Base-by-base conservation (phyloP, 768 basidiomycete species). In the Erythrobasidium yunnanense region DNA sequence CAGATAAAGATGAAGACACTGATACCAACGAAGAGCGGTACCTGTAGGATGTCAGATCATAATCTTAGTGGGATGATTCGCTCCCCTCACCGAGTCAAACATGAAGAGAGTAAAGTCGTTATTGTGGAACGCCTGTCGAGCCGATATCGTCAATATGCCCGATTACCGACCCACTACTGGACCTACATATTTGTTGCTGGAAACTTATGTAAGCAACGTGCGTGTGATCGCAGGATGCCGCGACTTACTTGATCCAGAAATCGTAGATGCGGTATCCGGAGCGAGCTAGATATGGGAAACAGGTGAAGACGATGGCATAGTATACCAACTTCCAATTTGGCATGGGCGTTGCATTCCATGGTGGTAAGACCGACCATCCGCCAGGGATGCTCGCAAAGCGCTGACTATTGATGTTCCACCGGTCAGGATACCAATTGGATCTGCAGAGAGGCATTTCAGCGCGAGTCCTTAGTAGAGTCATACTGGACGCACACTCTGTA, bases 1-100 rank as follows among this genome's bases (percentile, higher is more conserved):
- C 85, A 88, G 74, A 84, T 83, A 13, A 77, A 71, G 17, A 81
- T 76, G 70, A 84, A 86, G 17, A 82, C 76, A 0, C 74, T 74
- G 47, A 84, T 80, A 25, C 84, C 84, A 33, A 87, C 72, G 67
- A 84, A 80, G 7, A 87, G 78, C 5, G 85, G 86, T 3, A 86
- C 77, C 0, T 84, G 81, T 73, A 88, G 83, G 38, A 87, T 77
- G 1, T 76, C 81, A 72, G 86, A 88, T 74, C 87, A 86, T 69
- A 79, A 82, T 2, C 72, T 74, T 73, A 13, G 11, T 51, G 22
- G 11, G 11, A 25, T 25, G 17, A 8, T 51, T 8, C 49, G 17
- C 11, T 11, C 13, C 49, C 38, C 38, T 11, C n/a, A 42, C 38
- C 38, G 38, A 42, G n/a, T 42, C 38, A 42, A 11, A 42, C 38